Conservation (phyloP, 352 stramenopile genomes). For the Phytophthora boehmeriae region DNA sequence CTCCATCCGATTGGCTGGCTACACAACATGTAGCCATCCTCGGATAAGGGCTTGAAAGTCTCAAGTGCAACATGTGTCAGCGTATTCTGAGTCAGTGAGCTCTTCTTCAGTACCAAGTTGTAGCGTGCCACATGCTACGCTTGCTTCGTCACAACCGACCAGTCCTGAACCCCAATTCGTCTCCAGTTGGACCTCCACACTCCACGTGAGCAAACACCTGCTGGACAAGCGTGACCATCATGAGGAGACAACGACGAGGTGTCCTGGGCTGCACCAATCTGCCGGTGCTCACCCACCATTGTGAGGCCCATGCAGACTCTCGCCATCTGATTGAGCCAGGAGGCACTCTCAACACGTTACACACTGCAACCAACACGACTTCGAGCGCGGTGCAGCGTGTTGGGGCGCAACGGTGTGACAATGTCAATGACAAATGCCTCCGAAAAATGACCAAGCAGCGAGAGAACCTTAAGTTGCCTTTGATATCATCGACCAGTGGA, state of each 20-base stretch:
- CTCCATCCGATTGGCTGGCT: constrained; percentile 14
- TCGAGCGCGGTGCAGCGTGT: constrained; percentile 2
- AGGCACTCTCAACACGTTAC: constrained; percentile 8
- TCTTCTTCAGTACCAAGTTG: too few species aligned
- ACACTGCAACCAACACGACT: constrained; percentile 1
- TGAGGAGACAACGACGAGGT: constrained; percentile 34
- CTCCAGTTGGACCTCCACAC: constrained; percentile 1
- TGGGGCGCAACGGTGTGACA: constrained; percentile 13
- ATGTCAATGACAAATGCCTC: constrained; percentile 10
- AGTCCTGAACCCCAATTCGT: neutral
- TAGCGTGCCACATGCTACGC: constrained; percentile 2
- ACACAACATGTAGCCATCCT: constrained; percentile 26
- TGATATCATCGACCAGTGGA: constrained; percentile 25
- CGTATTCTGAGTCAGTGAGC: constrained; percentile 11
- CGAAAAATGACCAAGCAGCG: constrained; percentile 5
- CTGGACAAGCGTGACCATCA: constrained; percentile 11
- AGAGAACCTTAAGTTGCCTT: constrained; percentile 34
- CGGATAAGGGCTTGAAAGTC: constrained; percentile 22
- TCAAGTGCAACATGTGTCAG: constrained; percentile 30
- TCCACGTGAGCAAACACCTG: constrained; percentile 11
- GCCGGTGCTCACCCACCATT: constrained; percentile 26
- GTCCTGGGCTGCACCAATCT: constrained; percentile 44
- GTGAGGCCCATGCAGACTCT: constrained; percentile 12
- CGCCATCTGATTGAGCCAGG: constrained; percentile 6
- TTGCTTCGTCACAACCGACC: constrained; percentile 10